These are phyloP conservation scores for Colletotrichum sp. DNA, from an alignment of 2,329 filamentous ascomycete species.

Conservation along the genomic window DNA sequence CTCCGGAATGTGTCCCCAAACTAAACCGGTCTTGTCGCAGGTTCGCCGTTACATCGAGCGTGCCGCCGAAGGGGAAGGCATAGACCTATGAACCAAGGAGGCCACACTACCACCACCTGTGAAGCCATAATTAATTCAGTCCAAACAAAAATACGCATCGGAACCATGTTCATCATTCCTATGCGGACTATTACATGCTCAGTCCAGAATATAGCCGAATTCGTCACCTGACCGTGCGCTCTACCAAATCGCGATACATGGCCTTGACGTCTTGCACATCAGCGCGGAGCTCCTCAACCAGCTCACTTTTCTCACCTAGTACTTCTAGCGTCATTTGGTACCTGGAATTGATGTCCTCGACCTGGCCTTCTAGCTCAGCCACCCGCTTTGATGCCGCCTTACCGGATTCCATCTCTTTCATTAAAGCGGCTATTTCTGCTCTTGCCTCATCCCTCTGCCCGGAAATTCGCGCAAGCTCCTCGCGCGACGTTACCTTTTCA, in stretches of 20 bases:
- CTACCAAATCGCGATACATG: conserved; percentile 93
- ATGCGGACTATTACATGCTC: not conserved
- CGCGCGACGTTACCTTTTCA: conserved; percentile 87
- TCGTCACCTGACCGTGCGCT: conserved; percentile 74
- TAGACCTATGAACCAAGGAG: conserved; percentile 53
- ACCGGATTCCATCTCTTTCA: conserved; percentile 83
- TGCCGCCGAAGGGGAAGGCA: conserved; percentile 82
- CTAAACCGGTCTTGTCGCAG: conserved; percentile 40
- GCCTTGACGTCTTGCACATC: conserved; percentile 94
- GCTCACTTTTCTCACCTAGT: conserved; percentile 95
- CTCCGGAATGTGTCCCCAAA: not conserved
- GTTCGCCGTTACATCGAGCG: conserved; percentile 79
- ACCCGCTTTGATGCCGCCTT: conserved; percentile 65
- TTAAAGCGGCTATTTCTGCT: conserved; percentile 87
- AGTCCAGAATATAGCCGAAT: not conserved
- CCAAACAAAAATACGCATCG: not conserved
- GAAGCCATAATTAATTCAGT: not conserved
- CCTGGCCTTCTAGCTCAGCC: conserved; percentile 68
- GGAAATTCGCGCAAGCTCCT: conserved; percentile 81
- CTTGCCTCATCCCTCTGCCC: conserved; percentile 91
- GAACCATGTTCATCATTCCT: not conserved
- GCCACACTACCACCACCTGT: not conserved
- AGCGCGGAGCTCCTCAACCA: conserved; percentile 86
- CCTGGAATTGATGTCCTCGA: conserved; percentile 72
- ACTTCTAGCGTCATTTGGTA: conserved; percentile 94